Percentiles rank a stretch among this genome's conserved stretches.
phyloP scores from a whole-genome alignment of 257 asterid species.

The Salvia miltiorrhiza region DNA sequence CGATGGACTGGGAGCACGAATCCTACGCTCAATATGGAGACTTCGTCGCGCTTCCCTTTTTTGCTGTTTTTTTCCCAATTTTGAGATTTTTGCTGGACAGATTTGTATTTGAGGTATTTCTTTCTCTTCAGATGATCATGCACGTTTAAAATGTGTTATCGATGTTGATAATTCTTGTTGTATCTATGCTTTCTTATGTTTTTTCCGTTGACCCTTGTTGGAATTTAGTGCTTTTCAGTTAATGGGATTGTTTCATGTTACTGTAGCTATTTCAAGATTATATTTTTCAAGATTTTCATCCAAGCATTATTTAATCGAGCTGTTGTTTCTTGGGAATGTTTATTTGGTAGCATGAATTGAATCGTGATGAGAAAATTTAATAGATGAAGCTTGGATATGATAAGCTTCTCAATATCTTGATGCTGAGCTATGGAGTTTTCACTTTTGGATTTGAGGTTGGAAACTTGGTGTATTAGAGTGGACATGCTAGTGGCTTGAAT shows the following conservation, averaged over 20 bases:
- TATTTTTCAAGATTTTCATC: background rate
- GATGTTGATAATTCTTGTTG: background rate
- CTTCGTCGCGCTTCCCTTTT: slow-evolving; percentile 65
- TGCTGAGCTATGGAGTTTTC: background rate
- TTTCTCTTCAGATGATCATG: background rate
- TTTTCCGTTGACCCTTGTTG: background rate
- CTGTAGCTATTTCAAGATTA: slow-evolving; percentile 2
- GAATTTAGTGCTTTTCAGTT: background rate
- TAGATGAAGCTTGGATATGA: background rate
- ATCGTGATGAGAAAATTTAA: background rate
- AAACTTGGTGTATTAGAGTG: background rate
- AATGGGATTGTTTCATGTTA: slow-evolving; percentile 16
- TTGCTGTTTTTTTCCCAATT: slow-evolving; percentile 62
- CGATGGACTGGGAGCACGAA: slow-evolving; percentile 71
- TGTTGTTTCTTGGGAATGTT: background rate
- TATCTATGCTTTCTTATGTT: background rate
- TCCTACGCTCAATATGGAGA: slow-evolving; percentile 67
- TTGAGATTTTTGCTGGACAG: slow-evolving; percentile 79
- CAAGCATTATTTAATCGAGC: background rate
- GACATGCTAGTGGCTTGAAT: background rate
- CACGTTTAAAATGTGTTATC: background rate
- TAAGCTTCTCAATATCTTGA: background rate
- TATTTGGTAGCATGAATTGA: background rate
- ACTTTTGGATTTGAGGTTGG: background rate
- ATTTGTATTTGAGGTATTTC: slow-evolving; percentile 77